A percentile compares a stretch with the other conserved stretches of the same genome.
Evolutionary conservation across 176 grass and related monocot species (phyloP).

Genomic region (Luzula sylvatica): DNA sequence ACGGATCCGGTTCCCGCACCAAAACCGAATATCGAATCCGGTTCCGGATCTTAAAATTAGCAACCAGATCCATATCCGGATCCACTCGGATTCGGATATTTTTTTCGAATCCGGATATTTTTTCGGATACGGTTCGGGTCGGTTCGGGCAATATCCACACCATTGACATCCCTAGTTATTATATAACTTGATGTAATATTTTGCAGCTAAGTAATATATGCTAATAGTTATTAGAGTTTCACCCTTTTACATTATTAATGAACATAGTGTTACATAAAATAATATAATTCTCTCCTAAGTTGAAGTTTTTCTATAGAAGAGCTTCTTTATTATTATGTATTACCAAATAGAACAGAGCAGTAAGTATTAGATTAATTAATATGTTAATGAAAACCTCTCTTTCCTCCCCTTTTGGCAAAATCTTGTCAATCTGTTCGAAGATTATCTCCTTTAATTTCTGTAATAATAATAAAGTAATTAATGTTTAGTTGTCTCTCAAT

Average conservation of each 20-base stretch:
- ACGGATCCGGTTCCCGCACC: no score
- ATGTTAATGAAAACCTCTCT: conserved; percentile 23
- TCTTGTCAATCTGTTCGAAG: conserved; percentile 32
- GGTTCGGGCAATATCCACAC: no score
- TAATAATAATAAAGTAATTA: background rate
- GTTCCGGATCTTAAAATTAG: no score
- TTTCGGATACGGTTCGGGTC: no score
- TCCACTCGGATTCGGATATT: no score
- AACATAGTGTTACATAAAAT: no score
- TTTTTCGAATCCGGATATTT: no score
- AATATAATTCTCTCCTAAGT: no score
- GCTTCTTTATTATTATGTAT: conserved; percentile 39
- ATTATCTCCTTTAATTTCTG: conserved; percentile 56
- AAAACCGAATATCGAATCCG: no score
- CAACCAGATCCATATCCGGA: no score
- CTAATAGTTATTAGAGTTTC: conserved; percentile 6
- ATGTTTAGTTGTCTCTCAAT: background rate
- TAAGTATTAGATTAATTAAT: conserved; percentile 40
- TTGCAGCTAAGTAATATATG: background rate
- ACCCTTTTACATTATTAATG: background rate
- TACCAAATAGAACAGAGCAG: conserved; percentile 32
- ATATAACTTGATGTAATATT: conserved; percentile 16
- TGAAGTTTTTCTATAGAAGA: background rate
- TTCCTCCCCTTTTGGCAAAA: conserved; percentile 39
- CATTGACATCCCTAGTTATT: no score